Evolutionary conservation across 176 grass and related monocot species (phyloP), one percentile per base, ranked within the genome.

Genomic region (Bromus sterilis): DNA sequence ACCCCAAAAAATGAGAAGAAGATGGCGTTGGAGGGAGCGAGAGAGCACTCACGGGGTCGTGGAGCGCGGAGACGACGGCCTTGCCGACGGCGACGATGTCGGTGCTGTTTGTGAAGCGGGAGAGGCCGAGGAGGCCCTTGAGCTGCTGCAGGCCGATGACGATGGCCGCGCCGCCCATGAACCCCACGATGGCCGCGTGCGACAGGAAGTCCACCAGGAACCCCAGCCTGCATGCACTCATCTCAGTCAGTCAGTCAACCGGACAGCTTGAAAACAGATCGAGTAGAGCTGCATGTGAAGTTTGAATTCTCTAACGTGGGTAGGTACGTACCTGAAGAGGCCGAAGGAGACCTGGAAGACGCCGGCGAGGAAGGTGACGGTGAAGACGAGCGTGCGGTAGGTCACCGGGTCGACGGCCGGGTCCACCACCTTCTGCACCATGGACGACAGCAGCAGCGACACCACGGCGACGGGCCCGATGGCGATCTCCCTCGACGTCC

Each of bases 61-160:
- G 88, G 21, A 91, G 60, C 2, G 87, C 86, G 26, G 81, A 85
- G 72, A 43, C 80, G 70, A 94, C 86, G 4, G 90, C 95, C 79
- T 86, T 90, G 75, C 85, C 58, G 68, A 94, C 95, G 11, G 95
- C 91, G 48, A 97, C 81, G 40, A 97, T 36, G 58, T 97, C 92
- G 12, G 95, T 97, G 74, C 76, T 94, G 88, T 93, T 89, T 61
- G 95, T 94, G 81, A 97, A 97, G 71, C 82, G 90, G 80, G 30
- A 83, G 29, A 97, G 85, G 0, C 95, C 95, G 35, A 97, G 84
- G 14, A 97, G 78, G 0, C 92, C 95, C 91, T 97, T 97, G 33
- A 97, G 86, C 86, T 97, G 95, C 75, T 97, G 95, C 78, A 97
- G 25, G 3, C 95, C 95, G 42, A 97, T 97, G 4, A 97, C 92